A percentile compares a stretch with the other conserved stretches of the same genome.
Conservation (phyloP, 108 stramenopile species). For the Discostella stelligeroides region DNA sequence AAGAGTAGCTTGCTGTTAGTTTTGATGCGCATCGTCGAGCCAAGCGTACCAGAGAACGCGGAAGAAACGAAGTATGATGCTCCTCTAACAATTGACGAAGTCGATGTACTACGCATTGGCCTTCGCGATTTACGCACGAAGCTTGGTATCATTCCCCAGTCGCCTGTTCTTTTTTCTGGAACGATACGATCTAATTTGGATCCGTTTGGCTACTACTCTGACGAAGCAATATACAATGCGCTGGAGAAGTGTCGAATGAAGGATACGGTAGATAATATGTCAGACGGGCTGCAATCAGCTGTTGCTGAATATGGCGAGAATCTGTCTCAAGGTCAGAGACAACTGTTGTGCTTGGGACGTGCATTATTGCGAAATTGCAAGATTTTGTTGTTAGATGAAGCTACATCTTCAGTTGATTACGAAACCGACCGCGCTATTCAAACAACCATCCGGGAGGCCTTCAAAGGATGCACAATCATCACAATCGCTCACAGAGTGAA, state of each 20-base stretch:
- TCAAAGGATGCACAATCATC: conserved; percentile 75
- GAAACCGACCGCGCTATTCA: conserved; percentile 91
- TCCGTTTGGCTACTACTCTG: conserved; percentile 72
- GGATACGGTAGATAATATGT: conserved; percentile 63
- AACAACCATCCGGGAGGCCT: conserved; percentile 67
- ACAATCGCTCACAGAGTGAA: conserved; percentile 95
- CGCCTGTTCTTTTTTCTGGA: conserved; percentile 91
- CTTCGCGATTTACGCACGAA: conserved; percentile 78
- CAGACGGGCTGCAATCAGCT: conserved; percentile 62
- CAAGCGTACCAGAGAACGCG: conserved; percentile 39
- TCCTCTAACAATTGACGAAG: conserved; percentile 83
- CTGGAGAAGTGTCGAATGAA: conserved; percentile 72
- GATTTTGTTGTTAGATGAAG: conserved; percentile 90
- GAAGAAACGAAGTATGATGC: conserved; percentile 50
- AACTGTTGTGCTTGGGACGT: conserved; percentile 92
- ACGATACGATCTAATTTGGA: conserved; percentile 91
- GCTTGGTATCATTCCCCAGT: conserved; percentile 94
- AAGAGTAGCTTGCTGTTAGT: conserved; percentile 72
- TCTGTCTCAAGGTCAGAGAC: conserved; percentile 89
- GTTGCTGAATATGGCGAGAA: conserved; percentile 94
- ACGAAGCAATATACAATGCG: conserved; percentile 74
- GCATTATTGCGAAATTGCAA: conserved; percentile 81
- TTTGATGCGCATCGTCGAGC: conserved; percentile 90
- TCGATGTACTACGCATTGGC: conserved; percentile 85
- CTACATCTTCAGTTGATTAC: conserved; percentile 83